A percentile compares a stretch with the other conserved stretches of the same genome.
Evolutionary conservation across 2,329 filamentous ascomycete genomes (phyloP).

Genomic region (Diaporthe sp.): DNA sequence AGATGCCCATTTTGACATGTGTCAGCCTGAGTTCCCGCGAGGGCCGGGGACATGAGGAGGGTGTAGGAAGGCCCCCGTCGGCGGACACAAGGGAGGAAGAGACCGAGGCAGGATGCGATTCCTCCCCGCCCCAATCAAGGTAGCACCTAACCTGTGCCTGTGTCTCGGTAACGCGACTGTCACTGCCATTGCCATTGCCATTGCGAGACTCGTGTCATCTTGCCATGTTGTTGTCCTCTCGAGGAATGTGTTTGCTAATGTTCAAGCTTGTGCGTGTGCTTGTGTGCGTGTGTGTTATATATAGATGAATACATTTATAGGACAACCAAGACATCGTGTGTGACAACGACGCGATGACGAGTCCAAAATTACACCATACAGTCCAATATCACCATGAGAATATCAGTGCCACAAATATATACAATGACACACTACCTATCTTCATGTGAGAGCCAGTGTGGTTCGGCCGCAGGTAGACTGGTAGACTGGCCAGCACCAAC

Average conservation of each 20-base stretch:
- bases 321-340: background rate
- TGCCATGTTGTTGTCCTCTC: background rate
- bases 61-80: background rate
- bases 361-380: background rate
- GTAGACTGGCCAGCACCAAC: background rate
- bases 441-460: background rate
- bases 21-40: background rate
- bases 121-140: background rate
- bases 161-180: background rate
- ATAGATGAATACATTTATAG: background rate
- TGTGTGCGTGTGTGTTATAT: background rate
- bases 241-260: background rate
- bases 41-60: background rate
- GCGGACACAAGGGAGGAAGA: background rate
- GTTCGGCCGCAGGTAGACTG: background rate
- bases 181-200: background rate
- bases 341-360: conserved; percentile 2
- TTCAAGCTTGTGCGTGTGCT: background rate
- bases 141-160: background rate
- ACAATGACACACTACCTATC: background rate
- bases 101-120: background rate
- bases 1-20: conserved; percentile 10
- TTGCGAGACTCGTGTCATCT: background rate
- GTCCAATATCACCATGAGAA: background rate
- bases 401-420: background rate